These are phyloP conservation scores for Halophytophthora polymorphica DNA, from an alignment of 352 stramenopile species.

Conservation along the genomic window DNA sequence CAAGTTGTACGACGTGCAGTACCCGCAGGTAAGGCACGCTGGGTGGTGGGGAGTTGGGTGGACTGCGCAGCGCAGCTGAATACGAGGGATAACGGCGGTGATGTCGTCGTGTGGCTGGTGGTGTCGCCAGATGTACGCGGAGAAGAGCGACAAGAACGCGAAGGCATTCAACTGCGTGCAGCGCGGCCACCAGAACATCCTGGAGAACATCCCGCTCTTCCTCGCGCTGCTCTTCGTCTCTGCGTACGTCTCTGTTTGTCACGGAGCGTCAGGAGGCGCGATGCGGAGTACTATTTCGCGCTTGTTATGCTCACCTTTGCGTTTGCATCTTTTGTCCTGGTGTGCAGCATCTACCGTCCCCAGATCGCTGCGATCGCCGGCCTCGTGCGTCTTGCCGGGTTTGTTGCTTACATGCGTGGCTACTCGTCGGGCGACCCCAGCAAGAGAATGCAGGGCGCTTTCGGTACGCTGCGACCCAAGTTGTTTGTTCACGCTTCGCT, in stretches of 20 bases:
- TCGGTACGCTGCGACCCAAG: constrained; percentile 33
- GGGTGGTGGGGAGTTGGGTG: not conserved
- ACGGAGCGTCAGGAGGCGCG: no score
- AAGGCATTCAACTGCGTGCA: constrained; percentile 91
- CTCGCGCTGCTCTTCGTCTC: constrained; percentile 54
- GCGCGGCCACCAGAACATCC: constrained; percentile 89
- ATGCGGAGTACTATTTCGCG: not conserved
- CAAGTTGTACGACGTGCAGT: constrained; percentile 63
- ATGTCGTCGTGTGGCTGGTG: not conserved
- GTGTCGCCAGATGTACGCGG: constrained; percentile 77
- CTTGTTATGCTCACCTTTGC: not conserved
- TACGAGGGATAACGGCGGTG: not conserved
- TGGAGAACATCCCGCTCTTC: constrained; percentile 85
- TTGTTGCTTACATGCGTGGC: constrained; percentile 62
- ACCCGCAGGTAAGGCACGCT: constrained; percentile 43
- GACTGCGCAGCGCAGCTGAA: not conserved
- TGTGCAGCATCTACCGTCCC: constrained; percentile 54
- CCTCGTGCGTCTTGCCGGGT: constrained; percentile 50
- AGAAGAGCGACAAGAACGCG: constrained; percentile 86
- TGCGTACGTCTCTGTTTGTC: constrained; percentile 38
- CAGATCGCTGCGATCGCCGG: constrained; percentile 54
- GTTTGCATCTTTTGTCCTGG: not conserved
- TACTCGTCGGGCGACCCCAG: constrained; percentile 61
- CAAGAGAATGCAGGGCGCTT: constrained; percentile 55
- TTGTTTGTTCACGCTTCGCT: not conserved